These are phyloP conservation scores for Corylus americana DNA, from an alignment of 306 rosid genomes.

Conservation along the genomic window DNA sequence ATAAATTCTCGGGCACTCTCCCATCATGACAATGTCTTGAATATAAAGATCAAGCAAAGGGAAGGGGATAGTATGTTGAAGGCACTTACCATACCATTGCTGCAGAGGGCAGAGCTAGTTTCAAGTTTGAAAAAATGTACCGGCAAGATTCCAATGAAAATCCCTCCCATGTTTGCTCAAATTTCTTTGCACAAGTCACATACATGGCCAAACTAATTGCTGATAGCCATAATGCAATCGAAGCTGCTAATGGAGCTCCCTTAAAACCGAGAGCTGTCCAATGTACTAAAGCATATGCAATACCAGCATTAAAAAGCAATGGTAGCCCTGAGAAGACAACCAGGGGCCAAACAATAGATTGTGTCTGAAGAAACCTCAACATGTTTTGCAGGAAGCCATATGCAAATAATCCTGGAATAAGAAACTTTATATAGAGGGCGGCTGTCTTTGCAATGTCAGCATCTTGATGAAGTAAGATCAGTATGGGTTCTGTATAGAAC, in stretches of 20 bases:
- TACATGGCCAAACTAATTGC: conserved; percentile 35
- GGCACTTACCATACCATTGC: conserved; percentile 73
- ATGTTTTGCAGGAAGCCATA: conserved; percentile 65
- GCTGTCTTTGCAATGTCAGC: conserved; percentile 53
- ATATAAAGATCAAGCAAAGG: background rate
- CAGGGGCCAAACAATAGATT: conserved; percentile 55
- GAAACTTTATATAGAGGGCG: conserved; percentile 54
- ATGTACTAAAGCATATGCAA: conserved; percentile 57
- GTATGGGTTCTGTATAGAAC: conserved; percentile 57
- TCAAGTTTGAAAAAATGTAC: conserved; percentile 45
- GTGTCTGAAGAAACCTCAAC: conserved; percentile 75
- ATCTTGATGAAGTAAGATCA: conserved; percentile 65
- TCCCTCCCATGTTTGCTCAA: conserved; percentile 65
- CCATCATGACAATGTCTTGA: background rate
- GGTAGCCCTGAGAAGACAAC: conserved; percentile 55
- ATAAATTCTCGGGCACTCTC: too few species aligned
- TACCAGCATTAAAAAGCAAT: conserved; percentile 38
- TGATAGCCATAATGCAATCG: conserved; percentile 66
- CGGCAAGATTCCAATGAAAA: conserved; percentile 52
- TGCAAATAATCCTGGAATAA: conserved; percentile 71
- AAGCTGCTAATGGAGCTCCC: conserved; percentile 72
- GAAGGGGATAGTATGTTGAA: background rate
- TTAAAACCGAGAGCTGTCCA: conserved; percentile 45
- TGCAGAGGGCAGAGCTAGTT: conserved; percentile 72
- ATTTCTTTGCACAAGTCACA: conserved; percentile 44